A percentile compares a stretch with the other conserved stretches of the same genome.
Conservation (phyloP, 768 basidiomycete species). For the Coprinopsis marcescibilis region DNA sequence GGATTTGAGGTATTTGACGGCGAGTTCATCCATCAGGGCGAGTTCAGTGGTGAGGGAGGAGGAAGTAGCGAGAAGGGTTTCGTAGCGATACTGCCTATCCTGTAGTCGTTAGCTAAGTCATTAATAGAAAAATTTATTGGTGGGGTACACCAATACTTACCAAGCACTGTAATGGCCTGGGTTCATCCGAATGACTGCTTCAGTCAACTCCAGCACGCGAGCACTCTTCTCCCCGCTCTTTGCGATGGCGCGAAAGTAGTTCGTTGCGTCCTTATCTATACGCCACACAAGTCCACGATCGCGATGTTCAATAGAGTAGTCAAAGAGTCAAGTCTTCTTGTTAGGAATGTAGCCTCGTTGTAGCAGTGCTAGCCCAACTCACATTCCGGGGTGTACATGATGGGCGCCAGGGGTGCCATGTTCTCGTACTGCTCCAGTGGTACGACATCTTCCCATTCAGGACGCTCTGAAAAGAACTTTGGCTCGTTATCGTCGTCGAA, state of each 20-base stretch:
- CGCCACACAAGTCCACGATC: conserved; percentile 1
- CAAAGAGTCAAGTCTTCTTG: too few relatives aligned
- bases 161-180: conserved; percentile 98
- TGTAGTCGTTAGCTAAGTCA: background rate
- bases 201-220: conserved; percentile 83
- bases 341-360: too few relatives aligned
- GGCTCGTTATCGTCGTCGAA: conserved; percentile 3
- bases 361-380: conserved; percentile 31
- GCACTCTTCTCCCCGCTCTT: conserved; percentile 71
- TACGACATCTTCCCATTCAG: conserved; percentile 75
- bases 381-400: conserved; percentile 90
- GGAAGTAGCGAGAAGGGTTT: conserved; percentile 68
- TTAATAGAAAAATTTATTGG: background rate
- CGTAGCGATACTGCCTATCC: conserved; percentile 89
- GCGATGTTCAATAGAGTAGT: background rate
- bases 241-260: conserved; percentile 86
- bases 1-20: conserved; percentile 80
- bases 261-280: conserved; percentile 89
- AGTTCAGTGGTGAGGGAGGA: conserved; percentile 74
- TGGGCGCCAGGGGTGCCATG: conserved; percentile 77
- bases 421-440: conserved; percentile 82
- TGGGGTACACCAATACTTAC: conserved; percentile 36
- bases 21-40: conserved; percentile 80
- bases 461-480: conserved; percentile 50
- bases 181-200: conserved; percentile 83